Base-by-base conservation (phyloP, 129 eudicot species). In the Ambrosia trifida region DNA sequence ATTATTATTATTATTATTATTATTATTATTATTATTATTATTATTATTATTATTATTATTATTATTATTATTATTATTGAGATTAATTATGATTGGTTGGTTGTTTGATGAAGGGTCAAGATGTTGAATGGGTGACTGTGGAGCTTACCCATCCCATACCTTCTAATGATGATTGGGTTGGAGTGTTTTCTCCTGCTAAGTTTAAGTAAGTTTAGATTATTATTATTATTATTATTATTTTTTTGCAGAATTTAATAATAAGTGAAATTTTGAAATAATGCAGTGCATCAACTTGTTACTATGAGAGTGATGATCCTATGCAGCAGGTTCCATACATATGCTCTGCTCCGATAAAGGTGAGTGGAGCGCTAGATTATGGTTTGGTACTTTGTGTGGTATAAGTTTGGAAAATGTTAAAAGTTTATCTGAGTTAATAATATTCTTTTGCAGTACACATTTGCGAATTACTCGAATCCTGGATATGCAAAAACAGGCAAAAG, bases 121-220 rank as follows among this genome's bases (percentile, higher is more conserved):
- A 89, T 69, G 75, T 76, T 60, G 88, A 83, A 61, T 87, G 96
- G 98, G 93, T 93, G 28, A 76, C 61, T 50, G 88, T 89, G 64
- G 79, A 81, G 63, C 64, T 89, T 70, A 83, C 78, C 12, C 85
- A 86, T 74, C 61, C 87, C 5, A 44, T 82, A 16, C 85, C 98
- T 46, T 78, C 95, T 2, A 59, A 86, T 67, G 88, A 85, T 81
- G 98, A 93, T 62, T 93, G 98, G 98, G 73, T 93, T 75, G 98
- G 96, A 58, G 96, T 93, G 7, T 93, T 93, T 79, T 93, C 95
- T 18, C 98, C 98, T 17, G 96, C 98, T 33, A 87, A 78, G 33
- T 82, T 93, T 76, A 89, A 93, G 98, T 93, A 85, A 61, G 51
- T 41, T 40, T 40, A 2, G 43, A 38, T 70, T 64, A 3, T n/a